Evolutionary conservation across 768 basidiomycete species (phyloP).

Genomic region (Russula sp.): DNA sequence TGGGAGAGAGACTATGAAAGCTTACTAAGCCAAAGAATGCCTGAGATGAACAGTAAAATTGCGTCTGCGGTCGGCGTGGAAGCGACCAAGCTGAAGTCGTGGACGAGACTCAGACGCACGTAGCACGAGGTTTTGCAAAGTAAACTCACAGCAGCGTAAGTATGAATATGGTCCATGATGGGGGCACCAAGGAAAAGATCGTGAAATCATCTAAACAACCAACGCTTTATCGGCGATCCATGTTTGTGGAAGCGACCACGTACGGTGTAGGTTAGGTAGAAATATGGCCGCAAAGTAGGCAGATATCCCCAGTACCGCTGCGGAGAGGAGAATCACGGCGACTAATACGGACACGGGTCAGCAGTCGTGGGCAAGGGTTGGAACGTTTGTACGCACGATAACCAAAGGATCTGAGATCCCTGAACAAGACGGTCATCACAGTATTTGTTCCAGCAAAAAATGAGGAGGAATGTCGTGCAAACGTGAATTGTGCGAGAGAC

Average conservation of each 20-base stretch:
- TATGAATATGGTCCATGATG: slow-evolving; percentile 24
- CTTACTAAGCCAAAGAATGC: slow-evolving; percentile 24
- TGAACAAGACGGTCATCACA: slow-evolving; percentile 21
- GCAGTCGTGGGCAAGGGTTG: not conserved
- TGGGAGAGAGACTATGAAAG: not conserved
- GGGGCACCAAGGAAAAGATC: slow-evolving; percentile 21
- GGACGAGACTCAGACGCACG: not conserved
- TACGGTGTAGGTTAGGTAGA: slow-evolving; percentile 17
- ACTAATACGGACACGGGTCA: slow-evolving; percentile 2
- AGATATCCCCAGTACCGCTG: not conserved
- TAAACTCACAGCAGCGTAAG: slow-evolving; percentile 18
- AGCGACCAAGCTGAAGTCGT: slow-evolving; percentile 4
- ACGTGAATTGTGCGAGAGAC: slow-evolving; percentile 4
- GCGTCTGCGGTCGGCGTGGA: slow-evolving; percentile 21
- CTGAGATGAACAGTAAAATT: slow-evolving; percentile 19
- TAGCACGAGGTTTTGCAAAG: not conserved
- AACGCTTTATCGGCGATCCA: not conserved
- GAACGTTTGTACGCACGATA: not conserved
- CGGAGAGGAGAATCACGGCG: slow-evolving; percentile 7
- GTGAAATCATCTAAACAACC: slow-evolving; percentile 20
- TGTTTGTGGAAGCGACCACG: not conserved
- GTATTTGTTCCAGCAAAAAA: not conserved
- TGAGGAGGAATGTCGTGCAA: not conserved
- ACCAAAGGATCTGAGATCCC: slow-evolving; percentile 13
- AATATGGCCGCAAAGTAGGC: slow-evolving; percentile 19